Conservation (phyloP, 176 grass and related monocot genomes). For the Rhynchospora pubera region DNA sequence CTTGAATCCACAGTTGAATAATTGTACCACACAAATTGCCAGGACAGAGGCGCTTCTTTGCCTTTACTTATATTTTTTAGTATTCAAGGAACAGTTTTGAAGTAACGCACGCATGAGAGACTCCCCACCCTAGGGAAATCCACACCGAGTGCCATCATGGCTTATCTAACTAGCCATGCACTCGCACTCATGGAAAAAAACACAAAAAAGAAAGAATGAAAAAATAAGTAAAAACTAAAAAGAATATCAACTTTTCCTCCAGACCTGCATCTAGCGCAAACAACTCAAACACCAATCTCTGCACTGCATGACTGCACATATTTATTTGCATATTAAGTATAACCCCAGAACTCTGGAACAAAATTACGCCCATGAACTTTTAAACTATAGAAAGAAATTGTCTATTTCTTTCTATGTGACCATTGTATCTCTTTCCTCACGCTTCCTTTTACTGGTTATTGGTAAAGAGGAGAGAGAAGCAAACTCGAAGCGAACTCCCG, state of each 20-base stretch:
- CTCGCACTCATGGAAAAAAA: background rate
- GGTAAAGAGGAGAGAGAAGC: conserved; percentile 33
- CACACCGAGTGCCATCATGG: background rate
- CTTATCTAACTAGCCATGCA: conserved; percentile 1
- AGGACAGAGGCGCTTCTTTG: background rate
- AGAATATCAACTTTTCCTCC: background rate
- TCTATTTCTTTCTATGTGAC: conserved; percentile 21
- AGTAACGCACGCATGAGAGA: background rate
- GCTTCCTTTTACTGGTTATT: conserved; percentile 62
- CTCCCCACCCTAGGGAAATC: too few relatives aligned
- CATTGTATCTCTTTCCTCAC: conserved; percentile 22
- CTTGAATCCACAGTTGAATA: background rate
- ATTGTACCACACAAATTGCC: background rate
- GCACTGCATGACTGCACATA: too few relatives aligned
- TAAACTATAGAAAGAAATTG: conserved; percentile 24
- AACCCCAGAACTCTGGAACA: conserved; percentile 23
- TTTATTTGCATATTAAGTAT: conserved; percentile 1
- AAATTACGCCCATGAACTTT: conserved; percentile 55
- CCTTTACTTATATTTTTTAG: background rate
- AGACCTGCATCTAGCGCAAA: background rate
- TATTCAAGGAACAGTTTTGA: background rate
- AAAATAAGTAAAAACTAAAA: background rate
- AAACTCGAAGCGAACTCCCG: conserved; percentile 32
- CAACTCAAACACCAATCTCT: background rate
- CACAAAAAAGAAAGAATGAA: conserved; percentile 8